Base-by-base conservation (phyloP, 2,329 filamentous ascomycete species). In the Ophiostoma sp. region DNA sequence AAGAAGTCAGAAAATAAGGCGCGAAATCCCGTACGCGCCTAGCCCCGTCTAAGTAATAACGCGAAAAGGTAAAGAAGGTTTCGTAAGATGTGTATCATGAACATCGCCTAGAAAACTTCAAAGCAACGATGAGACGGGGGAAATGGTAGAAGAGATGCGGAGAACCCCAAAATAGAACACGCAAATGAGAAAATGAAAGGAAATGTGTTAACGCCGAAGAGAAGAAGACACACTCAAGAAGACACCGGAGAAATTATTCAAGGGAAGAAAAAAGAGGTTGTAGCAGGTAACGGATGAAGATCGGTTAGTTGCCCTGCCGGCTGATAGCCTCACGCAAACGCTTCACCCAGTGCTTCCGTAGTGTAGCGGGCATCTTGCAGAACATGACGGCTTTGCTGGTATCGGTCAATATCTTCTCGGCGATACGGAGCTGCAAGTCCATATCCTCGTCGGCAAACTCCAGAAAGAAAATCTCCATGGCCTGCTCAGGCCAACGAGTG, bases 331-430 rank as follows among this genome's bases (percentile, higher is more conserved):
- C 87, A 33, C 86, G 80, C 72, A 88, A 80, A 72, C 85, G 80
- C 77, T 83, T 85, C 1, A 90, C 85, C 88, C 88, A 90, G 76
- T 89, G 87, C 74, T 84, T 82, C 66, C 87, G 82, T 74, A 90
- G 79, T 12, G 79, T 78, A 2, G 82, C 80, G 0, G 87, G 85
- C 87, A 89, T 89, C 81, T 89, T 89, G 81, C 87, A 88, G 76
- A 89, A 90, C 57, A 89, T 84, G 83, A 89, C 86, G 39, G 88
- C 88, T 78, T 88, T 89, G 78, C 86, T 87, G 75, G 89, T 86
- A 76, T 89, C 86, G n/a, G 86, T 84, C 33, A 90, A 82, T 0
- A 87, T 84, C 75, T 87, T 87, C 78, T 90, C 87, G 0, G 87
- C 87, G 45, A 90, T 87, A 79, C 87, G 88, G 52, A 90, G 82